Conservation (phyloP, 495 filamentous ascomycete genomes). For the Trichoderma gamsii region DNA sequence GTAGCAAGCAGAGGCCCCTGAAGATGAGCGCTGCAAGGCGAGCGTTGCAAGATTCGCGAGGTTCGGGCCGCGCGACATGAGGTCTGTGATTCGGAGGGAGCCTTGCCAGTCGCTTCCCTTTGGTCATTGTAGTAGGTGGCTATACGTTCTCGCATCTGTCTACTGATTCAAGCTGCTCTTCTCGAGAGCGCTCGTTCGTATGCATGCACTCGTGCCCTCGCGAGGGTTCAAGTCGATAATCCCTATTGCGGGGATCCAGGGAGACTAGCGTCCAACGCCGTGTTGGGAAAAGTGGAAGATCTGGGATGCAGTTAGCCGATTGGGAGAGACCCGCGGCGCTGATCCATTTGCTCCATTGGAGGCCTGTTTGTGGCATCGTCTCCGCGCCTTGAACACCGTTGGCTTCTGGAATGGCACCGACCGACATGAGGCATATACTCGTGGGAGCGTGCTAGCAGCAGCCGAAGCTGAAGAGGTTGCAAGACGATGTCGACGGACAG, state of each 20-base stretch:
- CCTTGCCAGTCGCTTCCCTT: not conserved
- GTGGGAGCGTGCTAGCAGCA: too few species aligned
- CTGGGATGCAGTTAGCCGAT: not conserved
- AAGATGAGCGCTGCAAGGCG: not conserved
- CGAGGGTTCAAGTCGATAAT: not conserved
- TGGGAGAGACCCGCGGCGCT: too few species aligned
- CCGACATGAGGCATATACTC: too few species aligned
- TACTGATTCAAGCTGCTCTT: not conserved
- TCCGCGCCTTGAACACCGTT: not conserved
- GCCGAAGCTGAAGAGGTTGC: too few species aligned
- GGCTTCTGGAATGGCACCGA: not conserved
- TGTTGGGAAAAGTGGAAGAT: conserved; percentile 1
- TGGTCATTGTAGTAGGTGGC: not conserved
- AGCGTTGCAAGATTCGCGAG: conserved; percentile 5
- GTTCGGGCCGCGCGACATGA: conserved; percentile 3
- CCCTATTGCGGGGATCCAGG: not conserved
- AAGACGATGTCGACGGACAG: too few species aligned
- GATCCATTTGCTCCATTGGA: not conserved
- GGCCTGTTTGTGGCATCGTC: not conserved
- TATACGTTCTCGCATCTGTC: not conserved
- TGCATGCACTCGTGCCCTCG: not conserved
- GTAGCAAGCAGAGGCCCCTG: not conserved
- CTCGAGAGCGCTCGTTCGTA: too few species aligned
- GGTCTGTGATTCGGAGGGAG: not conserved
- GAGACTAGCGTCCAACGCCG: not conserved